Evolutionary conservation across 257 asterid genomes (phyloP).

Genomic region (Gynochthodes officinalis): DNA sequence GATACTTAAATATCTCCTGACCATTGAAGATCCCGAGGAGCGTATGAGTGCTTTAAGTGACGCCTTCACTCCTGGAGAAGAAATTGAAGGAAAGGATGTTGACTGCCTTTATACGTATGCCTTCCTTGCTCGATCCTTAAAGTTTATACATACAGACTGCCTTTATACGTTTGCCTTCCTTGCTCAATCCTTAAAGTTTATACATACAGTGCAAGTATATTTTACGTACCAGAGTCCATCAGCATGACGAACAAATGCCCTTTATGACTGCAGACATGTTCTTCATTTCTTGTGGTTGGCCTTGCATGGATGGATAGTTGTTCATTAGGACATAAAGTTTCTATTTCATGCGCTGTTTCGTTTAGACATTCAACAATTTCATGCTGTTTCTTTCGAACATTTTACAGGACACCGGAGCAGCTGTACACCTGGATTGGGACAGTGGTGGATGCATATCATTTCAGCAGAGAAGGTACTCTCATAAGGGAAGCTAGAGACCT

Average conservation of each 20-base stretch:
- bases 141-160: too few species aligned
- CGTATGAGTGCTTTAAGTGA: conserved; percentile 62
- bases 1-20: conserved; percentile 77
- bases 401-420: conserved; percentile 72
- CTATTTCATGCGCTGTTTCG: background rate
- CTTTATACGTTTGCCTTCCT: conserved; percentile 71
- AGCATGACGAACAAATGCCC: background rate
- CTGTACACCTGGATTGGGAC: conserved; percentile 61
- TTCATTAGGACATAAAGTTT: background rate
- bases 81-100: conserved; percentile 66
- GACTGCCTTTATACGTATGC: conserved; percentile 82
- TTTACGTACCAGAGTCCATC: background rate
- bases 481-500: conserved; percentile 77
- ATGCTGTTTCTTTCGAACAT: background rate
- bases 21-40: conserved; percentile 84
- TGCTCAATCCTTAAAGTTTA: background rate
- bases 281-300: background rate
- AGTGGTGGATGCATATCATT: conserved; percentile 72
- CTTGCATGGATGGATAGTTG: background rate
- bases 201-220: background rate
- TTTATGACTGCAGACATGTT: background rate
- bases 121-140: conserved; percentile 13
- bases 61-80: conserved; percentile 94
- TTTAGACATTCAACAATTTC: background rate
- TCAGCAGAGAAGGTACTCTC: conserved; percentile 78